Percentiles rank a stretch among this genome's conserved stretches.
phyloP scores from a whole-genome alignment of 176 grass and related monocot species.

The Hyparrhenia diplandra region DNA sequence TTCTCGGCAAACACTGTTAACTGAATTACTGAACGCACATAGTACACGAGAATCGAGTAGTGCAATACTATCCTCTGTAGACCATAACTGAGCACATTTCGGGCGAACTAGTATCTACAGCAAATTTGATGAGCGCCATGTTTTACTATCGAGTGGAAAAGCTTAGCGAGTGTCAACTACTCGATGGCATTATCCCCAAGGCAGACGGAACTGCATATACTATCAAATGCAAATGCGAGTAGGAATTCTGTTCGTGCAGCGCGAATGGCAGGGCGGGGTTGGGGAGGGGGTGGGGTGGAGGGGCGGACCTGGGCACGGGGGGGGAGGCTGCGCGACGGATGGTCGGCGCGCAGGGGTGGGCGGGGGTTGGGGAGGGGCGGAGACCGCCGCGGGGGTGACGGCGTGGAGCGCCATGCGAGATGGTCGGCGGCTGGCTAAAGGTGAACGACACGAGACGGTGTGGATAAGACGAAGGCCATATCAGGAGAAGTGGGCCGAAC shows the following conservation, averaged over 20 bases:
- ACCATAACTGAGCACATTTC: background rate
- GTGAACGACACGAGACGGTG: background rate
- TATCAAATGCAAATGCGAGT: background rate
- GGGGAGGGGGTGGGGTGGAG: background rate
- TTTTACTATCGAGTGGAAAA: too few relatives aligned
- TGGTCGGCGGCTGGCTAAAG: background rate
- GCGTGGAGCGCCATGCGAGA: slow-evolving; percentile 57
- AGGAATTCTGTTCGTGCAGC: background rate
- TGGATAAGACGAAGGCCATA: background rate
- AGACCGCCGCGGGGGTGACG: slow-evolving; percentile 49
- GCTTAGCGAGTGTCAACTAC: background rate
- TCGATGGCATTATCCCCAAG: background rate
- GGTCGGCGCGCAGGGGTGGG: too few relatives aligned
- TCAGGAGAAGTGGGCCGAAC: background rate
- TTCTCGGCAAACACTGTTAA: background rate
- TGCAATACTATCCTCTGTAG: background rate
- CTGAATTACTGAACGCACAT: too few relatives aligned
- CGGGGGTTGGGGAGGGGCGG: too few relatives aligned
- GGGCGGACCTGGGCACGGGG: slow-evolving; percentile 44
- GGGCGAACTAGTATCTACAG: background rate
- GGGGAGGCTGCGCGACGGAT: slow-evolving; percentile 7
- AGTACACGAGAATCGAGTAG: background rate
- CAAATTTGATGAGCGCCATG: background rate
- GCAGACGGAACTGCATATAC: background rate
- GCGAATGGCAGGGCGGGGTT: background rate